Base-by-base conservation (phyloP, 108 stramenopile species). In the Licmophora abbreviata region DNA sequence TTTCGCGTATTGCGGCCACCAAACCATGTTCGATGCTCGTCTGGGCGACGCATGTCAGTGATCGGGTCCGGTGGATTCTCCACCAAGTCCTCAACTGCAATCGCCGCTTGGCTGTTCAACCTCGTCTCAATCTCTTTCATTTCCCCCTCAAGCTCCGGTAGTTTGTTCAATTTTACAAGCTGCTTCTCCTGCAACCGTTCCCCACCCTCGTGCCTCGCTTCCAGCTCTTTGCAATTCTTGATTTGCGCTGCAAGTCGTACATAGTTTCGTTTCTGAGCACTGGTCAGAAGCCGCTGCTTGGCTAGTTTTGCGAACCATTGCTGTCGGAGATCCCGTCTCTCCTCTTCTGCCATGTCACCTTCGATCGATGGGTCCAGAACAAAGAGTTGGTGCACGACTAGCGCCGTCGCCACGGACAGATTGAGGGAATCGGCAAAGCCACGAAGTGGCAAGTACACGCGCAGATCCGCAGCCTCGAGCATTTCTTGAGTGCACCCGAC, bases 341-440 rank as follows among this genome's bases (percentile, higher is more conserved):
- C 81, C 28, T 35, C 57, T 51, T 78, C 65, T 4, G 49, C 41
- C 63, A 77, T 82, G 17, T 61, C 75, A 6, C 92, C 92, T 20
- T 77, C 60, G 29, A 85, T 46, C 1, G 69, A 52, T 23, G 85
- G 85, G 38, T 89, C 87, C 33, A 89, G 56, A 33, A 71, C 28
- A 50, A 95, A 86, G 23, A 95, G 55, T 56, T 80, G 76, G 53
- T 88, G 83, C 6, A 90, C 61, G 20, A 88, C 78, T 45, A 95
- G 64, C 18, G 94, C 94, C 5, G 90, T 84, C 4, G 94, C 90
- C 1, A 95, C 94, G 47, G 64, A 67, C 11, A 95, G 55, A 59
- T 95, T 95, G 44, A 91, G 64, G n/a, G 80, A 82, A 61, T 95
- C 94, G 17, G 90, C 84, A 79, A 88, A 91, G 27, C 94, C 94